Conservation (phyloP, 75 land plant genomes). For the Gnetum montanum region DNA sequence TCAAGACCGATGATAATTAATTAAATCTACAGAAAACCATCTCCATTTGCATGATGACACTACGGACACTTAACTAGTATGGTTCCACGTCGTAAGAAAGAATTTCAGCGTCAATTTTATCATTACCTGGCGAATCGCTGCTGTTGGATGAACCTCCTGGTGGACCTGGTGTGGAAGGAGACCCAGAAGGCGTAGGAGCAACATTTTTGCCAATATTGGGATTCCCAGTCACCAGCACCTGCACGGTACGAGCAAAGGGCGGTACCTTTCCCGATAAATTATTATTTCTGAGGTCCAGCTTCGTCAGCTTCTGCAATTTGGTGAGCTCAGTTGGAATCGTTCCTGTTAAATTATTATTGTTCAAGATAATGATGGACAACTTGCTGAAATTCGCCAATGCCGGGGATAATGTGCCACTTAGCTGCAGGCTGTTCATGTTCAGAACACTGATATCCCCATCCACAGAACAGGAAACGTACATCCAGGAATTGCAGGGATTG, state of each 20-base stretch:
- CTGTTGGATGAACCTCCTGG: no score
- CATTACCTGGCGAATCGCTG: no score
- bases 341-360: conserved; percentile 48
- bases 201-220: conserved; percentile 27
- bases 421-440: conserved; percentile 24
- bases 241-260: conserved; percentile 12
- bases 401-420: conserved; percentile 46
- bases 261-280: conserved; percentile 39
- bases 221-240: conserved; percentile 20
- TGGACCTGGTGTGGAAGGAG: no score
- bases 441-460: conserved; percentile 22
- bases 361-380: conserved; percentile 23
- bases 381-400: conserved; percentile 18
- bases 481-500: conserved; percentile 44
- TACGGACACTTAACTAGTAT: no score
- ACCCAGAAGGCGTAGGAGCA: neutral
- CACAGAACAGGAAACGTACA: conserved; percentile 34
- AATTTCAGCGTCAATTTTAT: no score
- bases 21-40: no score
- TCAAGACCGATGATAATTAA: no score
- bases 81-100: no score
- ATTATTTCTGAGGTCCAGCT: conserved; percentile 49
- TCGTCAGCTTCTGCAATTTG: conserved; percentile 11
- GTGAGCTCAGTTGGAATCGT: conserved; percentile 43
- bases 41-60: no score